phyloP scores from a whole-genome alignment of 2,329 filamentous ascomycete genomes.

The Colletotrichum echinochloae region DNA sequence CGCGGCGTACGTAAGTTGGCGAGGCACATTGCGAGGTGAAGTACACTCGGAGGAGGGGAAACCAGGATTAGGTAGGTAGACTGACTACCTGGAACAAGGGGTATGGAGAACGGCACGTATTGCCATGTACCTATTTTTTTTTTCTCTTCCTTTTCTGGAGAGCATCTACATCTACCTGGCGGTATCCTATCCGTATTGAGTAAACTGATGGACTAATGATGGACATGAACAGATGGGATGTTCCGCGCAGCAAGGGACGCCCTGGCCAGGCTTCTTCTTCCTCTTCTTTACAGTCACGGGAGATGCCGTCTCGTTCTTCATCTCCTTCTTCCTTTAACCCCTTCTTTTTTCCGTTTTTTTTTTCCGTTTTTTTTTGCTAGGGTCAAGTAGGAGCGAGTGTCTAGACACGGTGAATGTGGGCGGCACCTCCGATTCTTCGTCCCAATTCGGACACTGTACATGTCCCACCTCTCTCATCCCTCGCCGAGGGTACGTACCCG shows the following conservation, averaged over 20 bases:
- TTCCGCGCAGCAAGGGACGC: neutral
- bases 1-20: constrained; percentile 12
- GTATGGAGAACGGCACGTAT: constrained; percentile 1
- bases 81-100: constrained; percentile 1
- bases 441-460: neutral
- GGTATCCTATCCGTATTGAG: too few relatives aligned
- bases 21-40: neutral
- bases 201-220: neutral
- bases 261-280: neutral
- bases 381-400: neutral
- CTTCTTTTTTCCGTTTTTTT: neutral
- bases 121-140: neutral
- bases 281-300: neutral
- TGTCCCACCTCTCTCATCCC: neutral
- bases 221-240: constrained; percentile 1
- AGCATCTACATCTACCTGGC: neutral
- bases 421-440: neutral
- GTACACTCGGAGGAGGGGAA: neutral
- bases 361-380: too few relatives aligned
- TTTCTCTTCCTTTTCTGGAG: neutral
- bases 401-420: constrained; percentile 1
- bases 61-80: neutral
- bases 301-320: neutral
- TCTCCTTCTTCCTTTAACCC: neutral
- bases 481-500: neutral